These are phyloP conservation scores for Monosporozyma siamensis DNA, from an alignment of 805 yeast species.

Conservation along the genomic window DNA sequence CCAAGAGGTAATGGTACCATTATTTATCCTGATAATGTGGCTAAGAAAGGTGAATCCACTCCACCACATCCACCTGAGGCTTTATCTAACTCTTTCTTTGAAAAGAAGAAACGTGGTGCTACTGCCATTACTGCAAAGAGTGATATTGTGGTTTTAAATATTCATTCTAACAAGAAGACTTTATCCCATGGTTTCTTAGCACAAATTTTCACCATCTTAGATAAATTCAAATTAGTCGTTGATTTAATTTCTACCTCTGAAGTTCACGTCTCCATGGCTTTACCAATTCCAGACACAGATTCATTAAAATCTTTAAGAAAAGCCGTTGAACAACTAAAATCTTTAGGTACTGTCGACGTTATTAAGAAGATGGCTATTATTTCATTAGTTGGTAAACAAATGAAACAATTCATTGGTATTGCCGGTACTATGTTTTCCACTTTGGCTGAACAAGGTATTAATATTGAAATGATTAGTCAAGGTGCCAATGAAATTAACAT, in stretches of 20 bases:
- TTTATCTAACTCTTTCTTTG: slow-evolving; percentile 35
- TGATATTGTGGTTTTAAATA: slow-evolving; percentile 82
- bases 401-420: slow-evolving; percentile 93
- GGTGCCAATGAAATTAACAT: slow-evolving; percentile 98
- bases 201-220: slow-evolving; percentile 76
- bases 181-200: slow-evolving; percentile 94
- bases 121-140: slow-evolving; percentile 96
- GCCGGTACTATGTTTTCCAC: slow-evolving; percentile 96
- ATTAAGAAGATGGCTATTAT: slow-evolving; percentile 83
- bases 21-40: slow-evolving; percentile 85
- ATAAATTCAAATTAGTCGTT: slow-evolving; percentile 76
- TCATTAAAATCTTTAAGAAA: slow-evolving; percentile 47
- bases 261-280: slow-evolving; percentile 97
- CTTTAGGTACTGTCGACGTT: slow-evolving; percentile 82
- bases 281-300: slow-evolving; percentile 64
- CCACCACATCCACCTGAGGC: slow-evolving; percentile 94
- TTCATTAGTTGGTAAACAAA: slow-evolving; percentile 91
- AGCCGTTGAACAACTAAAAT: slow-evolving; percentile 70
- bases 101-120: slow-evolving; percentile 53
- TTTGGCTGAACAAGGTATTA: slow-evolving; percentile 81
- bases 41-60: slow-evolving; percentile 75
- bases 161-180: slow-evolving; percentile 89
- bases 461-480: slow-evolving; percentile 96
- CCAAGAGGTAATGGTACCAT: slow-evolving; percentile 91
- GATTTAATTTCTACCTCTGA: slow-evolving; percentile 95